These are phyloP conservation scores for Aotearoamyces nothofagi DNA, from an alignment of 2,329 filamentous ascomycete genomes.

Conservation along the genomic window DNA sequence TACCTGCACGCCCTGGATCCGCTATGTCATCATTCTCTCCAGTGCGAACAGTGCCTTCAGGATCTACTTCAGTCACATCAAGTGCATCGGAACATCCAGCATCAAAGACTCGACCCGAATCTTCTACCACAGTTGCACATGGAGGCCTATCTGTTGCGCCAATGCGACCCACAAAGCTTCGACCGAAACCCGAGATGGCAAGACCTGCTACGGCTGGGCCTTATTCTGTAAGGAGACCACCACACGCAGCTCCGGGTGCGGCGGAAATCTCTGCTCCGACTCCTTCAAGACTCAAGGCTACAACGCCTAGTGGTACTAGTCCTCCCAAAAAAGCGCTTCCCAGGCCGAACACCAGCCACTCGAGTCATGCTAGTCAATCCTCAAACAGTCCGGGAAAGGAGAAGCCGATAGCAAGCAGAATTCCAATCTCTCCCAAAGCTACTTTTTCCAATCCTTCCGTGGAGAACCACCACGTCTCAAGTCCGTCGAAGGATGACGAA, in stretches of 20 bases:
- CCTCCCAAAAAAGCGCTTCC: slow-evolving; percentile 20
- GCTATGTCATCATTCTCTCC: slow-evolving; percentile 48
- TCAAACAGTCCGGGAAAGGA: slow-evolving; percentile 28
- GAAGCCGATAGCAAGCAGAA: slow-evolving; percentile 15
- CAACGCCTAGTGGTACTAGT: slow-evolving; percentile 33
- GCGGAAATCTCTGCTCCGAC: slow-evolving; percentile 10
- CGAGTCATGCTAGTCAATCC: slow-evolving; percentile 16
- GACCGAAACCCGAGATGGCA: slow-evolving; percentile 36
- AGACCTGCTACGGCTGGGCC: slow-evolving; percentile 50
- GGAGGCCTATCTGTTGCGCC: slow-evolving; percentile 48
- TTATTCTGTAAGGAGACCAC: slow-evolving; percentile 38
- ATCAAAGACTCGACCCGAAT: slow-evolving; percentile 24
- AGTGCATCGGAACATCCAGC: slow-evolving; percentile 21
- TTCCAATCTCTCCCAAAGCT: slow-evolving; percentile 5
- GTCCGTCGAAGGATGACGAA: slow-evolving; percentile 23
- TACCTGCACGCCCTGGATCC: slow-evolving; percentile 43
- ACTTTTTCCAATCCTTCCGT: background rate
- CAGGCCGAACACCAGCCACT: slow-evolving; percentile 20
- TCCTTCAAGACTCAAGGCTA: slow-evolving; percentile 26
- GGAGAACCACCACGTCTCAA: slow-evolving; percentile 7
- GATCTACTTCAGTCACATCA: slow-evolving; percentile 17
- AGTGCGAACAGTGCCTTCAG: slow-evolving; percentile 26
- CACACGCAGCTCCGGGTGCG: slow-evolving; percentile 9
- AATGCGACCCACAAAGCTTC: slow-evolving; percentile 39
- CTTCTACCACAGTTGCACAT: slow-evolving; percentile 21